phyloP scores from a whole-genome alignment of 2,329 filamentous ascomycete species.

The Penicillium sp. region DNA sequence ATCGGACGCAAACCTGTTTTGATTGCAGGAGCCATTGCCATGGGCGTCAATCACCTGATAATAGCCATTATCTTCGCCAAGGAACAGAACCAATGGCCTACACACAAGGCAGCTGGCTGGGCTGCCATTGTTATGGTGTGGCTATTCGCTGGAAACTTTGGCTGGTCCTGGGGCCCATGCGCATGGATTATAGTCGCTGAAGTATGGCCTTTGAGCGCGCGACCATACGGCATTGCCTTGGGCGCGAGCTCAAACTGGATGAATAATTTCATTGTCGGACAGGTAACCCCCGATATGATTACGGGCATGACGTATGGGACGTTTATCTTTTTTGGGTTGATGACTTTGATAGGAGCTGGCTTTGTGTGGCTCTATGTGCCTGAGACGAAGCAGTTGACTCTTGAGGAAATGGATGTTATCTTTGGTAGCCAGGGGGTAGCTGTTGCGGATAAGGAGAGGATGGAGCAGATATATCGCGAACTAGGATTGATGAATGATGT shows the following conservation, averaged over 20 bases:
- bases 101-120: slow-evolving; percentile 62
- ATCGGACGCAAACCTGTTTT: slow-evolving; percentile 30
- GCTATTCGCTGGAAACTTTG: slow-evolving; percentile 69
- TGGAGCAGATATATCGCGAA: slow-evolving; percentile 68
- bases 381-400: slow-evolving; percentile 51
- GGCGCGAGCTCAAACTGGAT: slow-evolving; percentile 60
- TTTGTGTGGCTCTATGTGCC: slow-evolving; percentile 38
- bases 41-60: slow-evolving; percentile 65
- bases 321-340: slow-evolving; percentile 42
- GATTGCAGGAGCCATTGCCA: slow-evolving; percentile 56
- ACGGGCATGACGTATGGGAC: slow-evolving; percentile 60
- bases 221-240: slow-evolving; percentile 67
- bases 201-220: slow-evolving; percentile 67
- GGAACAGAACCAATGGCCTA: slow-evolving; percentile 55
- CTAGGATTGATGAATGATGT: slow-evolving; percentile 52
- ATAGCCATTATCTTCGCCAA: slow-evolving; percentile 64
- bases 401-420: slow-evolving; percentile 59
- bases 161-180: slow-evolving; percentile 68
- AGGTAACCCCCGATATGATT: slow-evolving; percentile 67
- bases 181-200: slow-evolving; percentile 73
- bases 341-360: slow-evolving; percentile 31
- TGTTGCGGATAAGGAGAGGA: slow-evolving; percentile 51
- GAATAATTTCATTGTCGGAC: slow-evolving; percentile 61
- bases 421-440: slow-evolving; percentile 35
- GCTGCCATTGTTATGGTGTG: slow-evolving; percentile 55